Evolutionary conservation across 352 stramenopile species (phyloP), one percentile per base, ranked within the genome.

Genomic region (Globisporangium radiosum): DNA sequence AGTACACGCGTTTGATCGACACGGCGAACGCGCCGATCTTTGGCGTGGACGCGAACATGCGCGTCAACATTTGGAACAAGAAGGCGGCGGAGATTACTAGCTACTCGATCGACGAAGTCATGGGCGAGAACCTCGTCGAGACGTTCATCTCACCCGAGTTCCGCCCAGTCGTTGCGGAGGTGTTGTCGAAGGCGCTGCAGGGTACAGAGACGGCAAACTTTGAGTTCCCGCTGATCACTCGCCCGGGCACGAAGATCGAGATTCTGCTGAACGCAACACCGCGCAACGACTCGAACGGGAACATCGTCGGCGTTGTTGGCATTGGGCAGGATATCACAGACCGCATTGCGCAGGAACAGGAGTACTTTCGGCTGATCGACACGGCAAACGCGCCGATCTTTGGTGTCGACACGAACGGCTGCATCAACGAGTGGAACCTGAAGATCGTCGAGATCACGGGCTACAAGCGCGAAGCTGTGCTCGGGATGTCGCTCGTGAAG

Each of bases 11-110:
- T 0, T 52, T 90, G 11, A 90, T 90, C 36, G 79, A 89, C 42
- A 87, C 75, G 0, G 79, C 79, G 0, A 89, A 89, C 13, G 79
- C 79, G 33, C 79, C 80, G 1, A 88, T 88, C 25, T 88, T 88
- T 51, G 78, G 78, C 54, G 76, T 88, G 0, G 79, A 90, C 49
- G 64, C 50, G 15, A 72, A 79, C 42, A 75, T 90, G 50, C 75
- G 74, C 42, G 82, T 96, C 10, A 95, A 94, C 50, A 94, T 95
- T 45, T 94, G 87, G 89, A 96, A 97, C 66, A 72, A 90, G 14
- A 95, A 96, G 61, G 88, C 81, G 17, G 82, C 78, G 8, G 76
- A 97, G 44, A 92, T 96, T 60, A 97, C 88, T 25, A 90, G 94
- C 53, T 96, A 95, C 63, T 75, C 81, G 5, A 92, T 83, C 33